Percentiles rank a stretch among this genome's conserved stretches.
These are phyloP conservation scores for Pseudogymnoascus sp. DNA, from an alignment of 2,329 filamentous ascomycete species.

Conservation along the genomic window DNA sequence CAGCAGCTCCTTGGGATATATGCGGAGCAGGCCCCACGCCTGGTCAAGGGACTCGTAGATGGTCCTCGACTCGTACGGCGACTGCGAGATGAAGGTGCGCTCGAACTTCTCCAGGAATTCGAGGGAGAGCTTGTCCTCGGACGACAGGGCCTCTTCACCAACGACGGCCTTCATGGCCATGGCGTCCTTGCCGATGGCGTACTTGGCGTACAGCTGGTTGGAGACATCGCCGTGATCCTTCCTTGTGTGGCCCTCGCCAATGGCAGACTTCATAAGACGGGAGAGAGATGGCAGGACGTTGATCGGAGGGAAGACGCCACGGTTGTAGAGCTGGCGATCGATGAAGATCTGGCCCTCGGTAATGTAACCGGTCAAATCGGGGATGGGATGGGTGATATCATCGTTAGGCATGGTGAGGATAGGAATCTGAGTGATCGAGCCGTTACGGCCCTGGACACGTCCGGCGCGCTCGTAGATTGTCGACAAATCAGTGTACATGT, in stretches of 20 bases:
- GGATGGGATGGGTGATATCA: constrained; percentile 98
- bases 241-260: constrained; percentile 92
- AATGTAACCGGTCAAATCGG: constrained; percentile 97
- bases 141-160: constrained; percentile 90
- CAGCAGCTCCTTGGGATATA: constrained; percentile 96
- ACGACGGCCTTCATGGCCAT: constrained; percentile 99
- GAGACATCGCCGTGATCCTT: constrained; percentile 97
- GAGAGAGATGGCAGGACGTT: constrained; percentile 97
- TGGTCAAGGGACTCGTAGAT: constrained; percentile 93
- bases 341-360: constrained; percentile 98
- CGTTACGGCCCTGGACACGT: constrained; percentile 92
- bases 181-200: constrained; percentile 96
- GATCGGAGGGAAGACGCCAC: constrained; percentile 96
- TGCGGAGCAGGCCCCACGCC: constrained; percentile 91
- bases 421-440: constrained; percentile 97
- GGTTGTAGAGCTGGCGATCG: constrained; percentile 88
- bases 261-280: constrained; percentile 99
- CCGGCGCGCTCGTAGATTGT: constrained; percentile 99
- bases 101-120: constrained; percentile 99
- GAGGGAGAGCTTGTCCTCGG: constrained; percentile 93
- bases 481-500: constrained; percentile 99
- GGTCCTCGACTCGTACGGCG: constrained; percentile 80
- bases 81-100: constrained; percentile 86
- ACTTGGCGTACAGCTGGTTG: constrained; percentile 99
- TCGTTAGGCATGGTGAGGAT: constrained; percentile 99